Evolutionary conservation across 257 asterid genomes (phyloP).

Genomic region (Coffea canephora): DNA sequence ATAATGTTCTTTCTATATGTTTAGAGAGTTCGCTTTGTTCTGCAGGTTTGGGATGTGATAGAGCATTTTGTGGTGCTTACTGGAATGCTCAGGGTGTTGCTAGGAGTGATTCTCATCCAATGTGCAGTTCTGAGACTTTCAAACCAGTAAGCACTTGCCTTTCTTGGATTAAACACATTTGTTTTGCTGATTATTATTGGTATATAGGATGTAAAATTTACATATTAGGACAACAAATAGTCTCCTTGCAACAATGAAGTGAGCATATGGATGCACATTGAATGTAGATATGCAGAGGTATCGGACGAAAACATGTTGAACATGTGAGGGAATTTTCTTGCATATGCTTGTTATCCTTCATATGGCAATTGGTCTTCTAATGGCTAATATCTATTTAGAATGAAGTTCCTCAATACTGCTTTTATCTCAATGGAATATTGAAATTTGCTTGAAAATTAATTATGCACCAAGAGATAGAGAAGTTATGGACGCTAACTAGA

Average conservation of each 20-base stretch:
- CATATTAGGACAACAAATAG: not conserved
- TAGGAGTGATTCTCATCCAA: slow-evolving; percentile 42
- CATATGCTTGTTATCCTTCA: not conserved
- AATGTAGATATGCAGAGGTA: too few species aligned
- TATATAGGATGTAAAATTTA: not conserved
- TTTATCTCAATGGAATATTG: not conserved
- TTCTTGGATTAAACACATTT: not conserved
- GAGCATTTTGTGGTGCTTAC: slow-evolving; percentile 96
- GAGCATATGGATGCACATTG: not conserved
- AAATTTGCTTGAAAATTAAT: too few species aligned
- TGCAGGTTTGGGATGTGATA: slow-evolving; percentile 94
- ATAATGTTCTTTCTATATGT: not conserved
- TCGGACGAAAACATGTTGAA: not conserved
- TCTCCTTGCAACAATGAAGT: not conserved
- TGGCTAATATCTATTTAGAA: not conserved
- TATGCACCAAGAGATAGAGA: too few species aligned
- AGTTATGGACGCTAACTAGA: not conserved
- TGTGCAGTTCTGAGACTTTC: slow-evolving; percentile 67
- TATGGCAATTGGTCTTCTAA: not conserved
- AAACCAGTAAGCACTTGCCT: slow-evolving; percentile 59
- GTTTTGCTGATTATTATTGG: not conserved
- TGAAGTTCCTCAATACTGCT: not conserved
- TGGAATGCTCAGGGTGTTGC: slow-evolving; percentile 75
- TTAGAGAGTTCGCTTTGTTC: slow-evolving; percentile 10
- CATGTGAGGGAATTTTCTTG: too few species aligned